Percentiles rank a stretch among this genome's conserved stretches.
phyloP scores from a whole-genome alignment of 1,284 basidiomycete species.

The Sanghuangporus weigelae region DNA sequence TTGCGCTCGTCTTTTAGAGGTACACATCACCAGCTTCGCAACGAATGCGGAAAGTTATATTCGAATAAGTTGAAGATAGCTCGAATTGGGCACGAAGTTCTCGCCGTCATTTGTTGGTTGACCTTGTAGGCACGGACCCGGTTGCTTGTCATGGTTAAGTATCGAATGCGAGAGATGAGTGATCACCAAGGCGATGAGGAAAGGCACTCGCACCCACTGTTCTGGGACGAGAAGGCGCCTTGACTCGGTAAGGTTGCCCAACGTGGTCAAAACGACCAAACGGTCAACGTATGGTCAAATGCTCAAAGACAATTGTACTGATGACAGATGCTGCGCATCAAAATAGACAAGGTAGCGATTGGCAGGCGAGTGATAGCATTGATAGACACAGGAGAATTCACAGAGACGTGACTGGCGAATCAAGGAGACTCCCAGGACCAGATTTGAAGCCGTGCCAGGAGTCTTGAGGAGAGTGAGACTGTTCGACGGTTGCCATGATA shows the following conservation, averaged over 20 bases:
- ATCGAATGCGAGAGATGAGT: not conserved
- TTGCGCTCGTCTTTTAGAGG: not conserved
- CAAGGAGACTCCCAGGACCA: not conserved
- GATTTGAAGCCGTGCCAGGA: not conserved
- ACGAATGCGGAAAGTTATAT: not conserved
- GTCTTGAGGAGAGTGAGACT: not conserved
- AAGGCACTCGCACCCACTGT: not conserved
- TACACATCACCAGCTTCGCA: no score
- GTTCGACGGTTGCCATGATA: conserved; percentile 8
- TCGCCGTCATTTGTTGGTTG: conserved; percentile 4
- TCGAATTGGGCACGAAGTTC: not conserved
- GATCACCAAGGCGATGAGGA: conserved; percentile 7
- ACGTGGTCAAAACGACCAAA: not conserved
- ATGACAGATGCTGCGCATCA: not conserved
- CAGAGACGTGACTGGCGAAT: not conserved
- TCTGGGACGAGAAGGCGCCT: not conserved
- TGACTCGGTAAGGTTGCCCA: not conserved
- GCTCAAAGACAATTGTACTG: not conserved
- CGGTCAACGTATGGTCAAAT: not conserved
- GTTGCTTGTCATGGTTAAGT: not conserved
- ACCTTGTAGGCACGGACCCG: not conserved
- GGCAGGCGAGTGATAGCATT: not conserved
- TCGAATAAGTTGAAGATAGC: not conserved
- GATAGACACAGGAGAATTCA: not conserved
- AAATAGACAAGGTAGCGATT: not conserved